phyloP scores from a whole-genome alignment of 2,329 filamentous ascomycete species.

The Aspergillus ibericus region DNA sequence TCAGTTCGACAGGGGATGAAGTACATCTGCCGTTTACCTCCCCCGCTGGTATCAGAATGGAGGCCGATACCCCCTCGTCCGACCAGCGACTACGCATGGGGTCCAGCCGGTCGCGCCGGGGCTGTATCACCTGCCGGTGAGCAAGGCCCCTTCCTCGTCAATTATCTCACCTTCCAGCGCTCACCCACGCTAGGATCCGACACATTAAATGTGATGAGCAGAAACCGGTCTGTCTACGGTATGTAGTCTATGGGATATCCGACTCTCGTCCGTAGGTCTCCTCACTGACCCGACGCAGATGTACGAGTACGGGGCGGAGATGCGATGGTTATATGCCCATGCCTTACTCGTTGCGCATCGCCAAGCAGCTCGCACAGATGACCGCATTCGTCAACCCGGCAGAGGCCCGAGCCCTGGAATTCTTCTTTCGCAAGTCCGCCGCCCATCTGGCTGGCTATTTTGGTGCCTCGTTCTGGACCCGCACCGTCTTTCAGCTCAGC shows the following conservation, averaged over 20 bases:
- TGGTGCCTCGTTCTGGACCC: constrained; percentile 65
- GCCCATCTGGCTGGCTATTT: constrained; percentile 67
- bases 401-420: constrained; percentile 28
- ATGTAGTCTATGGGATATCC: constrained; percentile 29
- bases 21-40: no score
- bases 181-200: constrained; percentile 12
- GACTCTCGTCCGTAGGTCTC: constrained; percentile 14
- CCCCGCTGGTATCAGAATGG: background rate
- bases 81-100: background rate
- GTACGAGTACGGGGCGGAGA: constrained; percentile 11
- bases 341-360: background rate
- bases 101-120: constrained; percentile 42
- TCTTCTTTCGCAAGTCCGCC: constrained; percentile 58
- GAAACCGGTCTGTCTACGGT: constrained; percentile 62
- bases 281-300: constrained; percentile 6
- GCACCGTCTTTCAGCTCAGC: constrained; percentile 63
- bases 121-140: constrained; percentile 68
- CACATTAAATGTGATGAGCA: constrained; percentile 68
- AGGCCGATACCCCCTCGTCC: background rate
- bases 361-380: background rate
- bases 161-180: background rate
- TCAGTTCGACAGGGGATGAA: no score
- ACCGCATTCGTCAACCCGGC: background rate
- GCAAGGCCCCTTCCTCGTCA: constrained; percentile 29
- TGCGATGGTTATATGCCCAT: constrained; percentile 16